Conservation (phyloP, 73 alveolate species). For the Effrenium voratum region DNA sequence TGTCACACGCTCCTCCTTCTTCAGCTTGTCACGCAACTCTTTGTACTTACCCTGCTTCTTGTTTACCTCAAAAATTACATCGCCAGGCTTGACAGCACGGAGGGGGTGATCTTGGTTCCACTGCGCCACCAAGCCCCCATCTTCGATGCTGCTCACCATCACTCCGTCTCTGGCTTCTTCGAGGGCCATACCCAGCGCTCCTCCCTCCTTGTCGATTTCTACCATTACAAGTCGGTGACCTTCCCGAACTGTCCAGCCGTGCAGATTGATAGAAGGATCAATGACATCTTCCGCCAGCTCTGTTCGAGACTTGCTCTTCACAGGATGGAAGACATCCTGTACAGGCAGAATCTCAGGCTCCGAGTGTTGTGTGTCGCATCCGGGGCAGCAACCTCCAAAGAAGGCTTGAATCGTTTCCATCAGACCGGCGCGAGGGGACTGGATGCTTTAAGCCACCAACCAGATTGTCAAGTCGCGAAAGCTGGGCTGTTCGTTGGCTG, state of each 20-base stretch:
- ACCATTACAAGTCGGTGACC: slow-evolving; percentile 19
- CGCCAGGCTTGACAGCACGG: slow-evolving; percentile 31
- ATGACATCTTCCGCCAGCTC: slow-evolving; percentile 59
- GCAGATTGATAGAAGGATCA: slow-evolving; percentile 39
- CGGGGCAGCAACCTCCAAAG: slow-evolving; percentile 1
- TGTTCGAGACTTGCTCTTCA: neutral
- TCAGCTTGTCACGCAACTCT: neutral
- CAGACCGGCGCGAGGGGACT: neutral
- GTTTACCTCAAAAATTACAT: slow-evolving; percentile 34
- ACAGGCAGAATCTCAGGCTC: neutral
- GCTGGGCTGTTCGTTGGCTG: no score
- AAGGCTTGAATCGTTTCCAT: neutral
- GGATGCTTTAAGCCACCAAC: no score
- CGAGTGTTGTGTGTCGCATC: neutral
- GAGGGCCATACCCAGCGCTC: neutral
- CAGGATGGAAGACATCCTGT: neutral
- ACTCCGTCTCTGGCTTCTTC: slow-evolving; percentile 22
- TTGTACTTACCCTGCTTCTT: neutral
- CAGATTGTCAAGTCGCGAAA: no score
- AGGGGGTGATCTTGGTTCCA: slow-evolving; percentile 16
- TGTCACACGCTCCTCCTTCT: neutral
- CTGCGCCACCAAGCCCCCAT: slow-evolving; percentile 4
- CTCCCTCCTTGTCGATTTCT: slow-evolving; percentile 35
- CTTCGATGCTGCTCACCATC: neutral
- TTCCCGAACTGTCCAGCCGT: slow-evolving; percentile 37